Evolutionary conservation across 208 protist species (phyloP).

Genomic region (Trypanosoma conorhini): DNA sequence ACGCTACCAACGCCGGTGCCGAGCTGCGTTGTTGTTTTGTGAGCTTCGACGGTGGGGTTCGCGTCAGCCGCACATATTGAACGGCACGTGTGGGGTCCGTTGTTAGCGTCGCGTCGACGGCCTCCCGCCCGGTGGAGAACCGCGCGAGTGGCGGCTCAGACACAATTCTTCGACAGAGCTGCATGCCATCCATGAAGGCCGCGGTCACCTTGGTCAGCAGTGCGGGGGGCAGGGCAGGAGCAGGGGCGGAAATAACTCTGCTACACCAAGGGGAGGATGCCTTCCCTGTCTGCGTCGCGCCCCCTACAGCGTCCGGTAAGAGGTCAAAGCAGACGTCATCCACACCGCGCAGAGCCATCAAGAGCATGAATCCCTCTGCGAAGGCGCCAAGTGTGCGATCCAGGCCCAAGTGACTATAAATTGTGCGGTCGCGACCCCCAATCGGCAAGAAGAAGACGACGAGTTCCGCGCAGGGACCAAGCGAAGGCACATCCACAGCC

Average conservation of each 20-base stretch:
- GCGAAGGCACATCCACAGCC: conserved; percentile 36
- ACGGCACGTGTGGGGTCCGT: conserved; percentile 48
- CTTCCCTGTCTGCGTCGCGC: no score
- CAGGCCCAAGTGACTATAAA: conserved; percentile 59
- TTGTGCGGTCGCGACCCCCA: conserved; percentile 53
- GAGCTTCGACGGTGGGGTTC: conserved; percentile 48
- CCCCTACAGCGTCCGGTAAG: neutral
- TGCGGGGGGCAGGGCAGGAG: conserved; percentile 14
- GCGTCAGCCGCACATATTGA: conserved; percentile 63
- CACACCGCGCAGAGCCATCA: conserved; percentile 56
- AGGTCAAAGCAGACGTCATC: conserved; percentile 25
- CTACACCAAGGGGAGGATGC: neutral
- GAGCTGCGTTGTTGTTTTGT: conserved; percentile 34
- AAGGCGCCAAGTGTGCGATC: conserved; percentile 63
- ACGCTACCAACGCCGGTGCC: conserved; percentile 45
- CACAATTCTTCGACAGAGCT: conserved; percentile 49
- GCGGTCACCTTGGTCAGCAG: conserved; percentile 30
- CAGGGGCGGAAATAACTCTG: conserved; percentile 1
- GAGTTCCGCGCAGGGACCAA: conserved; percentile 45
- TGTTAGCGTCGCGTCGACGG: conserved; percentile 67
- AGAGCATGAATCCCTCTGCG: conserved; percentile 57
- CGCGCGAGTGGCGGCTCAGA: conserved; percentile 39
- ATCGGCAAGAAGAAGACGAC: conserved; percentile 63
- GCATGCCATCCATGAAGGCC: conserved; percentile 54
- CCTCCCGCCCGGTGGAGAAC: conserved; percentile 37